Evolutionary conservation across 2,329 filamentous ascomycete species (phyloP).

Genomic region (Colletotrichum lindemuthianum): DNA sequence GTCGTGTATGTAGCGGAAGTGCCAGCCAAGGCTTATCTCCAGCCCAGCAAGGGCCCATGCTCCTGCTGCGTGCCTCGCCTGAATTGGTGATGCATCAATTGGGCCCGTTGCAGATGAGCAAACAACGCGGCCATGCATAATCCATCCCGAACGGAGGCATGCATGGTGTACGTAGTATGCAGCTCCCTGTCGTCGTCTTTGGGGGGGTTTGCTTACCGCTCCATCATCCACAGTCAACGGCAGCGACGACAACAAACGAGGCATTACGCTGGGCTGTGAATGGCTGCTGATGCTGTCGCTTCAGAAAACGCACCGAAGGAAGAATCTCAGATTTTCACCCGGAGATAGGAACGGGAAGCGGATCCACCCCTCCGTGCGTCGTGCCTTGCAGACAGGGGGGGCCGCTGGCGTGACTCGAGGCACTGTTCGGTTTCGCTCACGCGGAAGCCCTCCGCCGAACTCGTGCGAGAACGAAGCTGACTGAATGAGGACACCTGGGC

Average conservation of each 20-base stretch:
- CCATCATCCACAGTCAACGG: too few relatives aligned
- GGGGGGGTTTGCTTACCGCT: too few relatives aligned
- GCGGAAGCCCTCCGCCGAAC: slow-evolving; percentile 18
- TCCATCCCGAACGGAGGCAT: neutral
- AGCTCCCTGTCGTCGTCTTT: neutral
- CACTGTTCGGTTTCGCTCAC: slow-evolving; percentile 11
- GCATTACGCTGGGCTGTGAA: neutral
- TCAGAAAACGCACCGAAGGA: neutral
- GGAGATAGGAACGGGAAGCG: slow-evolving; percentile 19
- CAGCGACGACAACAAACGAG: too few relatives aligned
- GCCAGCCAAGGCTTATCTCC: slow-evolving; percentile 3
- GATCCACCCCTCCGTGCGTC: slow-evolving; percentile 6
- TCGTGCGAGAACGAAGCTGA: neutral
- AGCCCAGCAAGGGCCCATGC: slow-evolving; percentile 5
- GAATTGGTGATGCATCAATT: too few relatives aligned
- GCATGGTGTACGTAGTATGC: too few relatives aligned
- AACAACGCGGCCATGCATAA: neutral
- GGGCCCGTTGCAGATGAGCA: neutral
- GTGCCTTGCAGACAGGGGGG: slow-evolving; percentile 24
- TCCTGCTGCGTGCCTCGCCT: neutral
- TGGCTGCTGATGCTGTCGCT: neutral
- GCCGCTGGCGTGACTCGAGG: slow-evolving; percentile 26
- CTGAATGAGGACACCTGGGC: slow-evolving; percentile 8
- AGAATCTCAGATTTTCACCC: slow-evolving; percentile 20
- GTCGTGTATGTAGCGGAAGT: neutral